Percentiles rank a stretch among this genome's conserved stretches.
phyloP scores from a whole-genome alignment of 768 basidiomycete genomes.

The Lyophyllum atratum region DNA sequence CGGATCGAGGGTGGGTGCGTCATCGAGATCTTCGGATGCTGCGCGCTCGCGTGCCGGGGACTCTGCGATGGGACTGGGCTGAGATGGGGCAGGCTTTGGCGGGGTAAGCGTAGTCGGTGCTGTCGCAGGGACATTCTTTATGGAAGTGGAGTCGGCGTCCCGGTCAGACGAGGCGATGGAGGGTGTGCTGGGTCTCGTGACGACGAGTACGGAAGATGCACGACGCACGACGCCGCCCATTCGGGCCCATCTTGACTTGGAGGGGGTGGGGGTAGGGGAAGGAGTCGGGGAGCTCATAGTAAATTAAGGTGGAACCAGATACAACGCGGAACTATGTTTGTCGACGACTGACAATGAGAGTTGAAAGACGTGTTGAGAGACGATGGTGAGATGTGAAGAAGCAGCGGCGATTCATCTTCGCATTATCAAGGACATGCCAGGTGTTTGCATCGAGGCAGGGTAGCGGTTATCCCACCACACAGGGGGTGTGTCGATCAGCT shows the following conservation, averaged over 20 bases:
- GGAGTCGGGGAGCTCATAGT: conserved; percentile 31
- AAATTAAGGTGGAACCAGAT: conserved; percentile 14
- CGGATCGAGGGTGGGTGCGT: conserved; percentile 27
- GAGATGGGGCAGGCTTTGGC: conserved; percentile 19
- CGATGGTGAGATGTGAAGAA: conserved; percentile 18
- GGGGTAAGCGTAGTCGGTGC: conserved; percentile 18
- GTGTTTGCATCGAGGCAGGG: conserved; percentile 46
- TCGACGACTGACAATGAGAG: conserved; percentile 12
- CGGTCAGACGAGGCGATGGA: conserved; percentile 23
- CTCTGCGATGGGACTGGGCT: conserved; percentile 69
- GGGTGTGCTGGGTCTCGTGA: conserved; percentile 35
- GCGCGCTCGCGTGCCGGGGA: conserved; percentile 64
- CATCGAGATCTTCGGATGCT: conserved; percentile 33
- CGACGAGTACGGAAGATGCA: conserved; percentile 55
- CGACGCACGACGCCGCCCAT: conserved; percentile 63
- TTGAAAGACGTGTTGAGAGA: conserved; percentile 9
- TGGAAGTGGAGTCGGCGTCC: conserved; percentile 26
- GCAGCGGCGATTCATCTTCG: conserved; percentile 14
- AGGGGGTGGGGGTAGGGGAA: conserved; percentile 28
- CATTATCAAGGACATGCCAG: conserved; percentile 45
- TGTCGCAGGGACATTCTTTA: conserved; percentile 24
- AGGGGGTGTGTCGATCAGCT: neutral
- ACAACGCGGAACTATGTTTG: conserved; percentile 1
- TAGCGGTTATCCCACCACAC: neutral
- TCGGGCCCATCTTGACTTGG: conserved; percentile 56